Evolutionary conservation across 495 filamentous ascomycete species (phyloP), one percentile per base, ranked within the genome.

Genomic region (Rostrohypoxylon terebratum): DNA sequence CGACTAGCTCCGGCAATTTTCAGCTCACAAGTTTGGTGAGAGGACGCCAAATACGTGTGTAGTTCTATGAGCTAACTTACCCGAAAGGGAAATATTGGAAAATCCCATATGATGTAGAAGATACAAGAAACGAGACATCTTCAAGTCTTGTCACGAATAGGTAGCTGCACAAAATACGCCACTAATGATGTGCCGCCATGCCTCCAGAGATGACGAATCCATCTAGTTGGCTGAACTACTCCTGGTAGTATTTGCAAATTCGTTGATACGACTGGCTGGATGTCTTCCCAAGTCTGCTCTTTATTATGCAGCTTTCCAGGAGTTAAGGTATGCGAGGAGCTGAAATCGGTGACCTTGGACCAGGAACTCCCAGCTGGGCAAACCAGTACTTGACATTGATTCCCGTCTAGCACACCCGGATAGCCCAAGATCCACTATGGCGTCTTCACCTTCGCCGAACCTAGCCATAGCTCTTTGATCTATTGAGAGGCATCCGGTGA

Each of bases 401-500:
- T 50, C 28, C 48, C 51, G n/a, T 55, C 58, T 38, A 61, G 31
- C 18, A 57, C 47, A 21, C 11, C 34, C n/a, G 57, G 59, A 59
- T 31, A 71, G 44, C 13, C 44, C 14, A 61, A 31, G 67, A 71
- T 59, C 63, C 72, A 71, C 72, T 58, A 34, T 68, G 59, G 68
- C 72, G 62, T 31, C n/a, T 31, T 71, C 54, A 68, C 68, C 36
- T 62, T 71, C 72, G 53, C 72, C 67, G 68, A 69, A 63, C 66
- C 62, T 20, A 62, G 57, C 58, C 48, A 50, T 73, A 69, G 65
- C 71, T 66, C 70, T 73, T 64, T 64, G 65, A 65, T 65, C 65
- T 66, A 69, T 73, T 55, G 71, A 50, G 47, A 66, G 61, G 51
- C 14, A 58, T 42, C 55, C 18, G 34, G 72, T 75, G 72, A 75